phyloP scores from a whole-genome alignment of 306 rosid species.

The barrel medic (Medicago truncatula) region DNA sequence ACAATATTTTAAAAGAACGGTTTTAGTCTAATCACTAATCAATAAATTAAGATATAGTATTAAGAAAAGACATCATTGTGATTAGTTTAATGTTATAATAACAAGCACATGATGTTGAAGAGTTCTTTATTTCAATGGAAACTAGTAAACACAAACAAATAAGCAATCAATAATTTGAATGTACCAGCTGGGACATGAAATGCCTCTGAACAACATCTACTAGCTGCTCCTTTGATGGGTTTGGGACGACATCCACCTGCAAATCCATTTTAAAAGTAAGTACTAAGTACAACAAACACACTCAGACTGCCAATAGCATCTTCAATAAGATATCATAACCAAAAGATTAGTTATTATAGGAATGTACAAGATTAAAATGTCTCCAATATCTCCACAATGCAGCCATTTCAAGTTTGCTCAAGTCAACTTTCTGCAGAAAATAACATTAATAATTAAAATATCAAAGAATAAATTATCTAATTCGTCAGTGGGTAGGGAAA shows the following conservation, averaged over 20 bases:
- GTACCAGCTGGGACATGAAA: slow-evolving; percentile 92
- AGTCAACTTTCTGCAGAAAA: slow-evolving; percentile 76
- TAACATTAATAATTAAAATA: slow-evolving; percentile 22
- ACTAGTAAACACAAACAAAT: slow-evolving; percentile 2
- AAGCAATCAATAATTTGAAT: slow-evolving; percentile 4
- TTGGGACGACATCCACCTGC: slow-evolving; percentile 88
- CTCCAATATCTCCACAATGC: slow-evolving; percentile 98
- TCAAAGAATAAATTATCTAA: slow-evolving; percentile 31
- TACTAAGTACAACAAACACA: slow-evolving; percentile 31
- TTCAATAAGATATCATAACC: not conserved
- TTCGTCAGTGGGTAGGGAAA: slow-evolving; percentile 25
- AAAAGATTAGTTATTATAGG: slow-evolving; percentile 7
- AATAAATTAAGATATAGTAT: slow-evolving; percentile 10
- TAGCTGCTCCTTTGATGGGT: slow-evolving; percentile 94
- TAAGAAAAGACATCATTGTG: not conserved
- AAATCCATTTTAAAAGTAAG: slow-evolving; percentile 31
- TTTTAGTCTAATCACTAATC: not conserved
- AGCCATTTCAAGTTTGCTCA: slow-evolving; percentile 92
- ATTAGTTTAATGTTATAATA: slow-evolving; percentile 10
- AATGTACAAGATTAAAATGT: slow-evolving; percentile 89
- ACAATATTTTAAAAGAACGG: not conserved
- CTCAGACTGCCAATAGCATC: slow-evolving; percentile 7
- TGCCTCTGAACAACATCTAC: slow-evolving; percentile 97
- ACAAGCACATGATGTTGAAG: not conserved
- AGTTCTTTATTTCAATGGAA: not conserved